Base-by-base conservation (phyloP, 805 yeast species). In the Vanderwaltozyma verrucispora region DNA sequence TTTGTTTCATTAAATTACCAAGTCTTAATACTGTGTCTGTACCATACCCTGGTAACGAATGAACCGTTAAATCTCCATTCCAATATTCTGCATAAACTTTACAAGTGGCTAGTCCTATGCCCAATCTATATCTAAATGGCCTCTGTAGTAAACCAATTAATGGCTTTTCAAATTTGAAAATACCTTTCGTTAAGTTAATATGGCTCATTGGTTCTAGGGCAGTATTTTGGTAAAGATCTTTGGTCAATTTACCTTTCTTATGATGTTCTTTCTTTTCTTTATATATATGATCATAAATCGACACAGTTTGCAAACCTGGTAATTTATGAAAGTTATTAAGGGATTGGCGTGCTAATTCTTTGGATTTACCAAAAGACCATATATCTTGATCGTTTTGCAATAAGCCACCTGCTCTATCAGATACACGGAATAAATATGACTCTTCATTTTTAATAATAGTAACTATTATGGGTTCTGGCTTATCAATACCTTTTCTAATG, bases 1-100 rank as follows among this genome's bases (percentile, higher is more conserved):
- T 71, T 46, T 74, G 71, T 36, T 71, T 67, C 30, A 95, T 95
- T 39, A 86, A 68, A 55, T 85, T 83, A 23, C 87, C 80, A 41
- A 89, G 63, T 24, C 80, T 76, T 51, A 92, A 63, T 42, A 80
- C 79, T 0, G 89, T 87, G 53, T 89, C 98, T 27, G 92, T 77
- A 2, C 98, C 98, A 49, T 80, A 85, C 2, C 96, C 96, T 42
- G 86, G 89, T 36, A 89, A 64, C 0, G 94, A 80, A 48, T 79
- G 79, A 70, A 89, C 74, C 41, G 77, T 79, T 35, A 89, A 60
- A 36, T 80, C 83, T 6, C 97, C 97, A 49, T 88, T 92, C 97
- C 97, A 89, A 59, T 89, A 89, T 49, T 89, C 96, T 0, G 95
- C 85, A 54, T 89, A 89, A 0, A 88, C 85, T 48, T 84, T 79